Conservation (phyloP, 2,329 filamentous ascomycete species). For the Aspergillus brunneoviolaceus region DNA sequence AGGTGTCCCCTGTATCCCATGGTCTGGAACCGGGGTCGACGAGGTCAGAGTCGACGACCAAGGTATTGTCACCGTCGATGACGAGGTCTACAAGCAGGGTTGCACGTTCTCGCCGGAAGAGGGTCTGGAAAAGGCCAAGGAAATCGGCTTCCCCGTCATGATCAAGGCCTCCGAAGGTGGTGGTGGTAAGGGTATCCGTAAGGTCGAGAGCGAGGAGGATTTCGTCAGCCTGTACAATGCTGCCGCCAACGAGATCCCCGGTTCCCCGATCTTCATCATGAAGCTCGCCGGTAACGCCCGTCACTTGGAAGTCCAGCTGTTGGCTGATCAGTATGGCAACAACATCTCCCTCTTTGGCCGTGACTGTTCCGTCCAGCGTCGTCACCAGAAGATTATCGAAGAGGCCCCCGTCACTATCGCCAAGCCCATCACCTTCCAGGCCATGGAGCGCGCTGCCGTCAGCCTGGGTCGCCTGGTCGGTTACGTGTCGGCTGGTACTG, state of each 20-base stretch:
- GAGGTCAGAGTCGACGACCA: constrained; percentile 73
- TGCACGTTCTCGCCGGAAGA: constrained; percentile 89
- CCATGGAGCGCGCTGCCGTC: constrained; percentile 96
- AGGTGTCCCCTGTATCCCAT: constrained; percentile 95
- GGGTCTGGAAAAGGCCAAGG: constrained; percentile 78
- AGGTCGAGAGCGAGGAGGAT: constrained; percentile 79
- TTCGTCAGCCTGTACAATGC: constrained; percentile 91
- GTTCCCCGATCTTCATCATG: constrained; percentile 99
- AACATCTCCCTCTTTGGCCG: constrained; percentile 98
- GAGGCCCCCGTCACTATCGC: constrained; percentile 98
- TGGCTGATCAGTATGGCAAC: constrained; percentile 99
- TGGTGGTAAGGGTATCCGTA: constrained; percentile 98
- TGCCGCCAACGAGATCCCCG: constrained; percentile 94
- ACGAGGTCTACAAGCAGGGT: constrained; percentile 82
- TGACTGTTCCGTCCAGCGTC: constrained; percentile 97
- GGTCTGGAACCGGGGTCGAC: constrained; percentile 92
- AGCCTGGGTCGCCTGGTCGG: constrained; percentile 91
- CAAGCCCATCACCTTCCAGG: constrained; percentile 81
- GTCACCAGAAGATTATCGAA: constrained; percentile 99
- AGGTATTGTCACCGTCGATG: constrained; percentile 88
- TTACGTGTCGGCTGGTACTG: constrained; percentile 97
- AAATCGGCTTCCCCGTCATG: constrained; percentile 99
- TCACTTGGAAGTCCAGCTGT: constrained; percentile 94
- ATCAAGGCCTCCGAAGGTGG: constrained; percentile 99
- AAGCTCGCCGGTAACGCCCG: constrained; percentile 95